Base-by-base conservation (phyloP, 208 protist species). In the Trypanosoma conorhini region DNA sequence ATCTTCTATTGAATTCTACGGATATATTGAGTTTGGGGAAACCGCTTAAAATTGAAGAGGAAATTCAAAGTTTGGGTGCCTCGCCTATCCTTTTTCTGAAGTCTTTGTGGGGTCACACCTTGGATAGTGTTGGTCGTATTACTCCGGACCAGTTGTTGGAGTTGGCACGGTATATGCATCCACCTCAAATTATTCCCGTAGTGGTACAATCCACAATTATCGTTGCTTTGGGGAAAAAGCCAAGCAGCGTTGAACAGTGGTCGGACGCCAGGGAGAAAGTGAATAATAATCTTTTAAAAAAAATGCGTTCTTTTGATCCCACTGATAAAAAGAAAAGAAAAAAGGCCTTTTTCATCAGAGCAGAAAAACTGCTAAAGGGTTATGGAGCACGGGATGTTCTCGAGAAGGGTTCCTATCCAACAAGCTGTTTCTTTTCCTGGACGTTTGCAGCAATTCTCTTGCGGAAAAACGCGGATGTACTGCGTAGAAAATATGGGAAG, bases 361-460 rank as follows among this genome's bases (percentile, higher is more conserved):
- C 78, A 10, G 62, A 65, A 38, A 85, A 89, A 62, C 38, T 87
- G 21, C 22, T 85, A 33, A 91, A 89, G 51, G 83, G 81, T 2
- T 77, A 76, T 56, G 81, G 72, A 19, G 80, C 72, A 9, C 67
- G 82, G 15, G 77, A 78, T 55, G 80, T 91, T 28, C 76, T 85
- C 70, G 77, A 78, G n/a, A 88, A 85, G 42, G 86, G 82, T 3
- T 91, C 82, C 26, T 79, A 76, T 69, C 82, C 86, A 40, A 72
- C 82, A 21, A 74, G 76, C 54, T 81, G 78, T 64, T 87, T 91
- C 69, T 91, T 88, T 72, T 71, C 56, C 0, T 91, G 86, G 82
- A 68, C 68, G 1, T 91, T 83, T 67, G 67, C 74, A 1, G 80
- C 74, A 8, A 72, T 91, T 55, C 74, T 87, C 17, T 54, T 91